A percentile compares a stretch with the other conserved stretches of the same genome.
These are phyloP conservation scores for Cyberlindnera petersonii DNA, from an alignment of 805 yeast species.

Conservation along the genomic window DNA sequence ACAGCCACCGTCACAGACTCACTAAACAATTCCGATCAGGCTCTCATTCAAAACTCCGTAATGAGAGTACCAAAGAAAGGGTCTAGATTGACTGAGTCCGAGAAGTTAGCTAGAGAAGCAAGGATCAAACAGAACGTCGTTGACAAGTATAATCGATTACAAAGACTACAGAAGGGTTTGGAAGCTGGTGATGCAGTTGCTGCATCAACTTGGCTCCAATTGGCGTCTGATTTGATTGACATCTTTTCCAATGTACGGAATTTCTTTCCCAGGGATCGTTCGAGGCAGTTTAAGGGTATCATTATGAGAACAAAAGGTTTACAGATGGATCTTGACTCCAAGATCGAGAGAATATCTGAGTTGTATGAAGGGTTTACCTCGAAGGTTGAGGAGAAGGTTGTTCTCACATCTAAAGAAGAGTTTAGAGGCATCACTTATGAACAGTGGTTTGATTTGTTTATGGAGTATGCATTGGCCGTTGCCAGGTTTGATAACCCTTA, in stretches of 20 bases:
- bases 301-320: slow-evolving; percentile 57
- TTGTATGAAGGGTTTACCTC: slow-evolving; percentile 53
- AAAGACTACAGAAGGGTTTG: slow-evolving; percentile 46
- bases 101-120: slow-evolving; percentile 52
- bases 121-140: slow-evolving; percentile 54
- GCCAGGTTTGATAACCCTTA: slow-evolving; percentile 56
- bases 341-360: slow-evolving; percentile 61
- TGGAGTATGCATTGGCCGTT: slow-evolving; percentile 69
- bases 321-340: slow-evolving; percentile 66
- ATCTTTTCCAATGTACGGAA: slow-evolving; percentile 72
- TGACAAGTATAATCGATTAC: slow-evolving; percentile 52
- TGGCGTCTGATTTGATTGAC: slow-evolving; percentile 79
- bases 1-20: background rate
- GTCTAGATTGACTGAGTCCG: slow-evolving; percentile 36
- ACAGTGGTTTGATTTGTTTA: slow-evolving; percentile 81
- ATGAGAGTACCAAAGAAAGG: slow-evolving; percentile 28
- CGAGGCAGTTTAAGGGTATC: slow-evolving; percentile 64
- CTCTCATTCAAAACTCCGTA: slow-evolving; percentile 23
- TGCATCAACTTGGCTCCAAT: slow-evolving; percentile 73
- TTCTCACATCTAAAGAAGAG: slow-evolving; percentile 47
- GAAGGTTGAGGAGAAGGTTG: slow-evolving; percentile 39
- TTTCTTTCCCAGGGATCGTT: slow-evolving; percentile 75
- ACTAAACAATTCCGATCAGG: slow-evolving; percentile 11
- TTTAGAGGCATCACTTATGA: slow-evolving; percentile 76
- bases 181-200: slow-evolving; percentile 55